Evolutionary conservation across 176 grass and related monocot species (phyloP).

Genomic region (Avena sativa): DNA sequence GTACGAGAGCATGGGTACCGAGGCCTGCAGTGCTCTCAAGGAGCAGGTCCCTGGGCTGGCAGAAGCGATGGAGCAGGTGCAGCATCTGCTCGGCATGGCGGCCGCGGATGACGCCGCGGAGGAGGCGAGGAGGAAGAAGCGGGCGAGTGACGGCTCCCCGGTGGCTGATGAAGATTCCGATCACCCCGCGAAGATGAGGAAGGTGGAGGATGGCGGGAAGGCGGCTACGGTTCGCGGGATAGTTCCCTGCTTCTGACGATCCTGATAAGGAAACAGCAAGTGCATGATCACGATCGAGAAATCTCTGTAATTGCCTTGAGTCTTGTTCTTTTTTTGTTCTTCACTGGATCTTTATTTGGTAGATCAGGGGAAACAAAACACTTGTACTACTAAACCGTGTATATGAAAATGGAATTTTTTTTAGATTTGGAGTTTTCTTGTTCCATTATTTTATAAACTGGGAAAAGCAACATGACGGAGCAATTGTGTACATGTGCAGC

Average conservation of each 20-base stretch:
- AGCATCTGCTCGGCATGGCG: slow-evolving; percentile 33
- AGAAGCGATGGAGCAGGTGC: slow-evolving; percentile 18
- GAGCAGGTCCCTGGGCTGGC: slow-evolving; percentile 28
- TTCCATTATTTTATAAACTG: neutral
- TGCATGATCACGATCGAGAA: neutral
- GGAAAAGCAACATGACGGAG: too few species aligned
- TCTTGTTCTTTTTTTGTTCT: neutral
- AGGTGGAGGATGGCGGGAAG: neutral
- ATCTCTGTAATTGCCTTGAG: neutral
- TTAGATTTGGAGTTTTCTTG: neutral
- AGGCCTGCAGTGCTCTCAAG: neutral
- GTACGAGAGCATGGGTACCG: neutral
- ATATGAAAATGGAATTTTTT: neutral
- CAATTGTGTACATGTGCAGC: too few species aligned
- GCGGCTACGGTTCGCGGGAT: neutral
- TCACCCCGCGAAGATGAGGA: neutral
- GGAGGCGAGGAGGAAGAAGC: slow-evolving; percentile 34
- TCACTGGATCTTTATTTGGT: neutral
- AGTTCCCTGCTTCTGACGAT: neutral
- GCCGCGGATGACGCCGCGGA: slow-evolving; percentile 17
- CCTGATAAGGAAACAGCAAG: neutral
- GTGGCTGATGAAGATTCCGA: neutral
- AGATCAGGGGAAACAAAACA: neutral
- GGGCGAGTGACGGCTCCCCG: neutral
- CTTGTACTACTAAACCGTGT: neutral